phyloP scores from a whole-genome alignment of 306 rosid species.

The Vigna nakashimae region DNA sequence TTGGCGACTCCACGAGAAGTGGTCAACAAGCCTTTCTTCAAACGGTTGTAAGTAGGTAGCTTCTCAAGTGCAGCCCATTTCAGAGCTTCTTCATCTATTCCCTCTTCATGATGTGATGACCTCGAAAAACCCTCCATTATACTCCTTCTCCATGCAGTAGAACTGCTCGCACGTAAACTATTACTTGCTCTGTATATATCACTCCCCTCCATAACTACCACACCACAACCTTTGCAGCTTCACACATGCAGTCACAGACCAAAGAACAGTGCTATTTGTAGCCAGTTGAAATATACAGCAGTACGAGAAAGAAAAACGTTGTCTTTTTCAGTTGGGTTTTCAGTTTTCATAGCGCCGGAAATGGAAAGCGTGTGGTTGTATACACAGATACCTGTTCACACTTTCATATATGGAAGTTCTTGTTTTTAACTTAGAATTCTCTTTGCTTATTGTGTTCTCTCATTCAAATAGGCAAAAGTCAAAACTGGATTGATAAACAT shows the following conservation, averaged over 20 bases:
- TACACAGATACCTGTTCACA: neutral
- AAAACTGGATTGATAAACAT: neutral
- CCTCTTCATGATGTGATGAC: constrained; percentile 46
- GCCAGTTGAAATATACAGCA: neutral
- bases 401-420: neutral
- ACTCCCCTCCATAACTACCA: constrained; percentile 52
- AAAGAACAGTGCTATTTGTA: neutral
- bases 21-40: constrained; percentile 71
- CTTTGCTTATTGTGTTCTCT: neutral
- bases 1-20: constrained; percentile 50
- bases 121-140: constrained; percentile 54
- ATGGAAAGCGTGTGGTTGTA: neutral
- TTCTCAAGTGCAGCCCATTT: constrained; percentile 76
- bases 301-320: neutral
- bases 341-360: neutral
- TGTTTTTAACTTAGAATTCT: neutral
- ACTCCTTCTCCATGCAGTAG: constrained; percentile 55
- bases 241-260: neutral
- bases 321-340: neutral
- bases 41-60: constrained; percentile 77
- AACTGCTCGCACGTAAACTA: constrained; percentile 43
- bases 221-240: neutral
- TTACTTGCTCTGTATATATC: constrained; percentile 49
- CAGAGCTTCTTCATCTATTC: constrained; percentile 70
- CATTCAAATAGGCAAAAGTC: neutral